phyloP scores from a whole-genome alignment of 2,329 filamentous ascomycete species.

The Grosmannia penicillata region DNA sequence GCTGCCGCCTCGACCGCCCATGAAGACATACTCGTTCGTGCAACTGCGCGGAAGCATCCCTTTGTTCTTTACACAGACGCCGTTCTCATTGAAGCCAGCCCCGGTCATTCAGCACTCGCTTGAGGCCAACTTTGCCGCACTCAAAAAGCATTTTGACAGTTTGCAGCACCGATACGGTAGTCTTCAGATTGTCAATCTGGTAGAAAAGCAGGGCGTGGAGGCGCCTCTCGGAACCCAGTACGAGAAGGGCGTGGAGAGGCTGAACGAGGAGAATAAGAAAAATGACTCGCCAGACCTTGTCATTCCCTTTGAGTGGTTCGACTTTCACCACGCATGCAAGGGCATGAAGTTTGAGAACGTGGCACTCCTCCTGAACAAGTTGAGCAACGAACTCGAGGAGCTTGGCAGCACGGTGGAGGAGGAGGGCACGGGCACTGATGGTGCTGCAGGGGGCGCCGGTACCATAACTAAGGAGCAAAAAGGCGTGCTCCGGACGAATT shows the following conservation, averaged over 20 bases:
- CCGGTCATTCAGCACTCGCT: conserved; percentile 70
- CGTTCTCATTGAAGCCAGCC: conserved; percentile 81
- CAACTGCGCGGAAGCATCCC: conserved; percentile 87
- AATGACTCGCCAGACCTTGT: conserved; percentile 20
- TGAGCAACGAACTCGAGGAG: conserved; percentile 52
- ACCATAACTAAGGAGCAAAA: conserved; percentile 38
- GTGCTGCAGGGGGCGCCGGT: neutral
- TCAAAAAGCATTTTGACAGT: conserved; percentile 63
- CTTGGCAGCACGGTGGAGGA: conserved; percentile 56
- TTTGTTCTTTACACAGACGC: conserved; percentile 86
- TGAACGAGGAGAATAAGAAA: conserved; percentile 42
- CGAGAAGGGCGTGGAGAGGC: conserved; percentile 46
- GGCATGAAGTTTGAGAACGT: conserved; percentile 99
- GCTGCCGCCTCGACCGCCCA: neutral
- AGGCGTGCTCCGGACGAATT: conserved; percentile 84
- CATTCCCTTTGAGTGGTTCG: conserved; percentile 83
- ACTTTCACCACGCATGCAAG: conserved; percentile 82
- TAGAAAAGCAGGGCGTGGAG: conserved; percentile 81
- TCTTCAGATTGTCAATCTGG: conserved; percentile 67
- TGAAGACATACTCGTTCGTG: conserved; percentile 64
- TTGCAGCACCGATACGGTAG: conserved; percentile 57
- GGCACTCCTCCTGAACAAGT: conserved; percentile 55
- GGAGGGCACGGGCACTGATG: neutral
- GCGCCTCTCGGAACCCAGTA: conserved; percentile 65
- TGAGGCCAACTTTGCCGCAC: conserved; percentile 63